These are phyloP conservation scores for Neobulgaria alba DNA, from an alignment of 2,329 filamentous ascomycete species.

Conservation along the genomic window DNA sequence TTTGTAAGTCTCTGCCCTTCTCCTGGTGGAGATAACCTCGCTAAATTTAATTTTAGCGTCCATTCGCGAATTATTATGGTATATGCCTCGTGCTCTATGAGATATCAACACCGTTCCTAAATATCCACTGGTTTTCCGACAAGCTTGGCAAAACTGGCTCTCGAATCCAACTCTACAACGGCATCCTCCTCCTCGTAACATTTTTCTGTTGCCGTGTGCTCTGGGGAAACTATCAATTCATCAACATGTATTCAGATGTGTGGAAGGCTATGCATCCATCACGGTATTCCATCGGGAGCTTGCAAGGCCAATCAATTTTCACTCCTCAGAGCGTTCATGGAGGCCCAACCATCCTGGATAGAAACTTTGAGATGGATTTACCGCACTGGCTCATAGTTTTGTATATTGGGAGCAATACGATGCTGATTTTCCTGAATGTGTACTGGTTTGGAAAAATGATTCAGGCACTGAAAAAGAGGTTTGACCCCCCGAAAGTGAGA, in stretches of 20 bases:
- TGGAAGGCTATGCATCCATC: background rate
- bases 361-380: background rate
- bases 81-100: constrained; percentile 75
- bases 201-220: background rate
- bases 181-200: background rate
- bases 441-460: constrained; percentile 90
- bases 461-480: constrained; percentile 66
- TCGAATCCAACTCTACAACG: constrained; percentile 1
- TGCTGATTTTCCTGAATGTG: constrained; percentile 68
- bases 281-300: no score
- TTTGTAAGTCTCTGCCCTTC: constrained; percentile 53
- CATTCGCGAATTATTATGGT: constrained; percentile 73
- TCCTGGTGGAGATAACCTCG: background rate
- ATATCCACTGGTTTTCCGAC: constrained; percentile 46
- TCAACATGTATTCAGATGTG: background rate
- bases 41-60: constrained; percentile 42
- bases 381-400: background rate
- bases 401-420: constrained; percentile 48
- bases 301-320: no score
- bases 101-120: constrained; percentile 71
- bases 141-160: constrained; percentile 1
- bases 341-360: background rate
- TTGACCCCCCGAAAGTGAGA: constrained; percentile 43
- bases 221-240: background rate
- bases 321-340: background rate